phyloP scores from a whole-genome alignment of 805 yeast genomes.

The Metschnikowia colocasiae region DNA sequence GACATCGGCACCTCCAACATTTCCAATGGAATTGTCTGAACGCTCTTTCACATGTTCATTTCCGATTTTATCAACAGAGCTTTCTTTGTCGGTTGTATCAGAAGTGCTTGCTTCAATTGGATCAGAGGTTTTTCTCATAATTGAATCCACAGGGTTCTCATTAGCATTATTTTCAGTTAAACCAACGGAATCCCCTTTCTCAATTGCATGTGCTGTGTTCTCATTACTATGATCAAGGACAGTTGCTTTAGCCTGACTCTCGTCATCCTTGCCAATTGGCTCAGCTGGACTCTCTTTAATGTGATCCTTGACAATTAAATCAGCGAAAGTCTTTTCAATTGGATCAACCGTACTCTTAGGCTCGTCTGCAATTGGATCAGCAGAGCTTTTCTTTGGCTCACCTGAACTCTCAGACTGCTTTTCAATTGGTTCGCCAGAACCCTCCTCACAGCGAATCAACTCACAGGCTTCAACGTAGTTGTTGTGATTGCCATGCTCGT shows the following conservation, averaged over 20 bases:
- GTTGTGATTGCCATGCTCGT: conserved; percentile 35
- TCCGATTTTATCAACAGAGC: background rate
- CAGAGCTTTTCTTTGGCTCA: background rate
- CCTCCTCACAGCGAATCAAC: conserved; percentile 13
- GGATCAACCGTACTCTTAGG: too few relatives aligned
- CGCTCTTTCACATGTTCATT: background rate
- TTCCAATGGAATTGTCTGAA: background rate
- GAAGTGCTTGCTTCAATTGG: too few relatives aligned
- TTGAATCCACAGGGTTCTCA: background rate
- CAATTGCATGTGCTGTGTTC: too few relatives aligned
- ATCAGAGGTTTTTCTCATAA: background rate
- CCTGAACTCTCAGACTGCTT: background rate
- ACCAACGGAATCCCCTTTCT: too few relatives aligned
- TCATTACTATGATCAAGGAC: too few relatives aligned
- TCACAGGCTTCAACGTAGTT: conserved; percentile 30
- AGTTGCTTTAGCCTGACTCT: too few relatives aligned
- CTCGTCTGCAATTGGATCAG: background rate
- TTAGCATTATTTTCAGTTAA: background rate
- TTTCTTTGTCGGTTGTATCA: too few relatives aligned
- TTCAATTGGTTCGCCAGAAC: background rate
- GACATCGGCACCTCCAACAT: too few relatives aligned
- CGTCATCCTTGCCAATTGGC: too few relatives aligned
- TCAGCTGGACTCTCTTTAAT: too few relatives aligned
- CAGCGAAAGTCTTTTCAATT: too few relatives aligned
- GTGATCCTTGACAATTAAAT: too few relatives aligned